Base-by-base conservation (phyloP, 2,329 filamentous ascomycete species). In the Colletotrichum limetticola region DNA sequence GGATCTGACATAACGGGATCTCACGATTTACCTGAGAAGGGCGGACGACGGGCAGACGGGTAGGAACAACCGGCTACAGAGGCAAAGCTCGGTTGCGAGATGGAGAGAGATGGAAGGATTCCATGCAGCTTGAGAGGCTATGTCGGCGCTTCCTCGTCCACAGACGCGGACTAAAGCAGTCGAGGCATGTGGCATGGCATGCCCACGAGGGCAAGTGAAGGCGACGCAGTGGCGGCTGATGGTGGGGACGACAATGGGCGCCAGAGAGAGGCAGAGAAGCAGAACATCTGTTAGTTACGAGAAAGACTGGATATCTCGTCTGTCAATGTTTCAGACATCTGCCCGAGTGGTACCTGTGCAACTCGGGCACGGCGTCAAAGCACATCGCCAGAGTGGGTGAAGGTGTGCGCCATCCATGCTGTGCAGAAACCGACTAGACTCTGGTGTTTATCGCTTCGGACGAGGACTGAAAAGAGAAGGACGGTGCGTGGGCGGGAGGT, bases 311-410 rank as follows among this genome's bases (percentile, higher is more conserved):
- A 57, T 58, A 59, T 69, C 57, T 74, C 53, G 65, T 74, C 72
- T 75, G 74, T 75, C 74, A 75, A 57, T 37, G 72, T 75, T 74
- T 75, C 74, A 75, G 72, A 67, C 53, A 52, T 68, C 58, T 72
- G 68, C 63, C 61, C 59, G 56, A 61, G 68, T 69, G 57, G 42
- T 49, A 55, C 63, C 72, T 74, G 61, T 70, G 60, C 73, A 52
- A 56, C 58, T 56, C 42, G 58, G 66, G 60, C 57, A 71, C 57
- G 53, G 71, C 71, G 63, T 66, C 71, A 53, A 72, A 68, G 62
- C 64, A 69, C 58, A 56, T 52, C 32, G 58, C 57, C 52, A 46
- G 49, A 30, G 60, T 58, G 72, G 61, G 58, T 24, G 57, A 61
- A 55, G 42, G 61, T 30, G 61, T 52, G 62, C 56, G 60, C 64